A percentile compares a stretch with the other conserved stretches of the same genome.
These are phyloP conservation scores for Pseudocercospora fuligena DNA, from an alignment of 2,329 filamentous ascomycete genomes.

Conservation along the genomic window DNA sequence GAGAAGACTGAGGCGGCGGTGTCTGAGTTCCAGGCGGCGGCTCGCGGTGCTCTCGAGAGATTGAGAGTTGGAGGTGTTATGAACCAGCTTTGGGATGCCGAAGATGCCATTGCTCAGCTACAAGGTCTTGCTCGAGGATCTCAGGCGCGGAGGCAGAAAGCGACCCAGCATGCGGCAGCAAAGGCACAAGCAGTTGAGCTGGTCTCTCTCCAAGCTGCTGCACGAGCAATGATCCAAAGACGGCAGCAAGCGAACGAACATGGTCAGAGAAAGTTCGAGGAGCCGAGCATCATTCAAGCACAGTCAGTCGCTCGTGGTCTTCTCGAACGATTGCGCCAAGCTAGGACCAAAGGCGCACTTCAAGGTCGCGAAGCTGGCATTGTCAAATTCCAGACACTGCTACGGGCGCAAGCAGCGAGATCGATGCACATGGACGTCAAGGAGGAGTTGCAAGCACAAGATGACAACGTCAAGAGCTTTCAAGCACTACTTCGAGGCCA, in stretches of 20 bases:
- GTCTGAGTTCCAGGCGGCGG: slow-evolving; percentile 47
- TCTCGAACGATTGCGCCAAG: slow-evolving; percentile 43
- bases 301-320: slow-evolving; percentile 51
- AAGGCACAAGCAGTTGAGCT: slow-evolving; percentile 64
- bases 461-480: slow-evolving; percentile 51
- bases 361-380: slow-evolving; percentile 45
- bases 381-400: slow-evolving; percentile 67
- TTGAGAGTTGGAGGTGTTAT: slow-evolving; percentile 79
- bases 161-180: slow-evolving; percentile 59
- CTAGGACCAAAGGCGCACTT: slow-evolving; percentile 37
- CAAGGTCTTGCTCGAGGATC: slow-evolving; percentile 70
- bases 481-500: slow-evolving; percentile 71
- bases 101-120: slow-evolving; percentile 75
- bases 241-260: slow-evolving; percentile 42
- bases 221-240: slow-evolving; percentile 69
- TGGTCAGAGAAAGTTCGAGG: slow-evolving; percentile 36
- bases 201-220: slow-evolving; percentile 57
- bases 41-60: slow-evolving; percentile 74
- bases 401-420: slow-evolving; percentile 63
- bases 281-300: slow-evolving; percentile 37
- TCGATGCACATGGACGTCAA: slow-evolving; percentile 64
- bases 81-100: slow-evolving; percentile 86
- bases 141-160: slow-evolving; percentile 60
- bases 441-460: slow-evolving; percentile 51
- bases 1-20: slow-evolving; percentile 42